Evolutionary conservation across 108 stramenopile genomes (phyloP).

Genomic region (Cyclotella kingstonii): DNA sequence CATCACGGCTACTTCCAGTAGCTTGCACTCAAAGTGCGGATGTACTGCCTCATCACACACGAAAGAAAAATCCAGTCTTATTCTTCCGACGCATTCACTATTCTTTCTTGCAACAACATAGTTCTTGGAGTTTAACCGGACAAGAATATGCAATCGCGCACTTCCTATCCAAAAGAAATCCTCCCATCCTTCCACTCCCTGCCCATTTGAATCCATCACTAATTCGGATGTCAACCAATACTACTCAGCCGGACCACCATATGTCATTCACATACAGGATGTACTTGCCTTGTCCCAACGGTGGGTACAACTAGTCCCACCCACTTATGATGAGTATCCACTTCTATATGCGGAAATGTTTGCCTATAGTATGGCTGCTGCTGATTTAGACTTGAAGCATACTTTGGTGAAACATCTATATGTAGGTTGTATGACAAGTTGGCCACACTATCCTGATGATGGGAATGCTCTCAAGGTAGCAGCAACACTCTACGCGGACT

Average conservation of each 20-base stretch:
- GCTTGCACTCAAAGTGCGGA: no score
- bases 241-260: slow-evolving; percentile 49
- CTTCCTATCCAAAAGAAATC: slow-evolving; percentile 1
- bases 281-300: slow-evolving; percentile 39
- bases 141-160: slow-evolving; percentile 41
- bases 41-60: no score
- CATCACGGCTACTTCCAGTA: neutral
- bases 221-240: slow-evolving; percentile 34
- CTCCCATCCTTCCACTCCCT: neutral
- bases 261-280: slow-evolving; percentile 48
- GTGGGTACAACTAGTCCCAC: slow-evolving; percentile 49
- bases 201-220: slow-evolving; percentile 32
- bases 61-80: no score
- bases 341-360: slow-evolving; percentile 52
- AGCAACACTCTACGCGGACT: slow-evolving; percentile 32
- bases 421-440: slow-evolving; percentile 55
- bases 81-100: neutral
- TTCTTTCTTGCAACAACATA: neutral
- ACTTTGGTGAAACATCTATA: slow-evolving; percentile 33
- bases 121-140: slow-evolving; percentile 54
- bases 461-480: slow-evolving; percentile 20
- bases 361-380: slow-evolving; percentile 47
- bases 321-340: slow-evolving; percentile 49
- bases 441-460: slow-evolving; percentile 38
- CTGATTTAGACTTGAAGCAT: slow-evolving; percentile 44